A percentile compares a stretch with the other conserved stretches of the same genome.
Evolutionary conservation across 2,329 filamentous ascomycete species (phyloP).

Genomic region (Exophiala lecanii-corni): DNA sequence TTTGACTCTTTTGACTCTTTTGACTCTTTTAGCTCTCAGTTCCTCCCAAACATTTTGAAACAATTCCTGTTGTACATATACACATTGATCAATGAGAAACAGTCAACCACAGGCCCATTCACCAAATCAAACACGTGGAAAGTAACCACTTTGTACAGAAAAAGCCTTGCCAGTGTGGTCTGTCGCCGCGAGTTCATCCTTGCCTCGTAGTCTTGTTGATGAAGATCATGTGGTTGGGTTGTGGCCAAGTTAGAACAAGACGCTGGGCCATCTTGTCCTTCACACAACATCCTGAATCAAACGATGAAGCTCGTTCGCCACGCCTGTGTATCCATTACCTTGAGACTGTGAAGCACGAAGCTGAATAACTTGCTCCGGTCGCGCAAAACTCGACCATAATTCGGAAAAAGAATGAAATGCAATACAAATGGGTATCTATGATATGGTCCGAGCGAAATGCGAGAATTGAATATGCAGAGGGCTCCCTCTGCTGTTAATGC

Average conservation of each 20-base stretch:
- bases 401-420: background rate
- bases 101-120: background rate
- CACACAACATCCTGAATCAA: background rate
- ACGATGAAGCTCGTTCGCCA: no score
- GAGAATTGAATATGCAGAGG: constrained; percentile 12
- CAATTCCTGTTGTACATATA: constrained; percentile 14
- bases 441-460: constrained; percentile 13
- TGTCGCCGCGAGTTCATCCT: background rate
- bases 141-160: no score
- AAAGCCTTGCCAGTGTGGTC: no score
- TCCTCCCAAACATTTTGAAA: no score
- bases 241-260: background rate
- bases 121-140: no score
- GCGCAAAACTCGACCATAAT: background rate
- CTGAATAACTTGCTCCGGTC: background rate
- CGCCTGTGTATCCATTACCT: no score
- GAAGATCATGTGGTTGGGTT: background rate
- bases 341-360: no score
- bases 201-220: background rate
- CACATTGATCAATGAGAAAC: constrained; percentile 3
- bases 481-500: constrained; percentile 4
- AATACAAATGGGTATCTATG: constrained; percentile 17
- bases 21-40: no score
- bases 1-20: no score
- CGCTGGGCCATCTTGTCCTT: background rate